Conservation (phyloP, 805 yeast genomes). For the Metschnikowia anglica region DNA sequence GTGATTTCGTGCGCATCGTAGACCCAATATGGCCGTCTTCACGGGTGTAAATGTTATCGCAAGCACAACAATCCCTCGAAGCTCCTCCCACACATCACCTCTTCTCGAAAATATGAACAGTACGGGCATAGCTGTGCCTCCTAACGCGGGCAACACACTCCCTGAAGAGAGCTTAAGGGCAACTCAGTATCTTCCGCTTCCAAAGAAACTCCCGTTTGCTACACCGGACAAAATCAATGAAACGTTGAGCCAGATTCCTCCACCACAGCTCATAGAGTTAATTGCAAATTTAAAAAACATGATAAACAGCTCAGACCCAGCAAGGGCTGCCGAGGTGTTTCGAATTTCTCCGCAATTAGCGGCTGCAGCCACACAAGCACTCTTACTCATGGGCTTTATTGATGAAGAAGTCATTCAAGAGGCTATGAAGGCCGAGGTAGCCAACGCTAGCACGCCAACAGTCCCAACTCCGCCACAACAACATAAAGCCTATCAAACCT, state of each 20-base stretch:
- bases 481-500: conserved; percentile 3
- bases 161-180: conserved; percentile 46
- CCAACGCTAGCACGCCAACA: conserved; percentile 18
- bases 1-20: not conserved
- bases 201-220: conserved; percentile 44
- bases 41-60: not conserved
- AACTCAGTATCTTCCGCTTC: conserved; percentile 53
- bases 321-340: conserved; percentile 53
- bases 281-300: conserved; percentile 63
- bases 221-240: conserved; percentile 58
- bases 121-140: conserved; percentile 2
- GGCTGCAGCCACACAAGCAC: conserved; percentile 68
- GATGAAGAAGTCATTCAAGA: conserved; percentile 66
- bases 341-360: conserved; percentile 57
- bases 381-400: conserved; percentile 73
- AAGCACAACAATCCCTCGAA: not conserved
- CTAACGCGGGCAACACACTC: conserved; percentile 2
- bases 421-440: conserved; percentile 40
- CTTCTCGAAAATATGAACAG: not conserved
- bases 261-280: conserved; percentile 67
- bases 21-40: not conserved
- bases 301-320: conserved; percentile 49
- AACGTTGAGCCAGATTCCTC: conserved; percentile 64
- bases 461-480: conserved; percentile 16
- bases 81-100: not conserved